These are phyloP conservation scores for Antitrichia curtipendula DNA, from an alignment of 225 moss, liverwort and hornwort genomes.

Conservation along the genomic window DNA sequence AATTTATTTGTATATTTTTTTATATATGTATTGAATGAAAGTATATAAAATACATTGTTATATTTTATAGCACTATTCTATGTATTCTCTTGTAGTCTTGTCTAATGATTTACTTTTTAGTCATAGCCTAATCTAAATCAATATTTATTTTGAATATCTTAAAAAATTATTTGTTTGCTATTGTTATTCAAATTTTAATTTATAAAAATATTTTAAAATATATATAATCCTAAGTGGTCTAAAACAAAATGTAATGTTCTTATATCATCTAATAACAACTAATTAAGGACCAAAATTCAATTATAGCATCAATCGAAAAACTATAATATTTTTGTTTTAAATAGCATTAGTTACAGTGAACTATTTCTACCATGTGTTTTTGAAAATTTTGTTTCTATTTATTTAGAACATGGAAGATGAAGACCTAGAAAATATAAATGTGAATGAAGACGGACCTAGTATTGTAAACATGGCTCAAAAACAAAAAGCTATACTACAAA, in stretches of 20 bases:
- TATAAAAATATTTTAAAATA: no score
- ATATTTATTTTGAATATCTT: background rate
- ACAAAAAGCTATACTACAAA: conserved; percentile 40
- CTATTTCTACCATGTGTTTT: background rate
- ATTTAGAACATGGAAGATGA: conserved; percentile 18
- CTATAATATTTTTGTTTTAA: background rate
- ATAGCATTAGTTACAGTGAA: background rate
- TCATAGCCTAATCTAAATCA: no score
- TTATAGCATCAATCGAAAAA: background rate
- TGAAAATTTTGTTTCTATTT: background rate
- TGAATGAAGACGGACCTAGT: background rate
- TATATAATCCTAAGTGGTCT: no score
- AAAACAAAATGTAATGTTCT: background rate
- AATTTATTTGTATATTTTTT: background rate
- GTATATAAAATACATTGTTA: background rate
- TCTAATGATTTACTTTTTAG: no score
- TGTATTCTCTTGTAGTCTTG: no score
- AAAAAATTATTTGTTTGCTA: no score
- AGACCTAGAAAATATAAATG: background rate
- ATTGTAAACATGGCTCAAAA: conserved; percentile 35
- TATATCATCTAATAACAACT: background rate
- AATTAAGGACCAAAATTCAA: no score
- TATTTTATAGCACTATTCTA: background rate
- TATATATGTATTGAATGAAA: background rate
- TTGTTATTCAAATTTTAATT: no score